Percentiles rank a stretch among this genome's conserved stretches.
Conservation (phyloP, 2,329 filamentous ascomycete species). For the Botryotinia convoluta region DNA sequence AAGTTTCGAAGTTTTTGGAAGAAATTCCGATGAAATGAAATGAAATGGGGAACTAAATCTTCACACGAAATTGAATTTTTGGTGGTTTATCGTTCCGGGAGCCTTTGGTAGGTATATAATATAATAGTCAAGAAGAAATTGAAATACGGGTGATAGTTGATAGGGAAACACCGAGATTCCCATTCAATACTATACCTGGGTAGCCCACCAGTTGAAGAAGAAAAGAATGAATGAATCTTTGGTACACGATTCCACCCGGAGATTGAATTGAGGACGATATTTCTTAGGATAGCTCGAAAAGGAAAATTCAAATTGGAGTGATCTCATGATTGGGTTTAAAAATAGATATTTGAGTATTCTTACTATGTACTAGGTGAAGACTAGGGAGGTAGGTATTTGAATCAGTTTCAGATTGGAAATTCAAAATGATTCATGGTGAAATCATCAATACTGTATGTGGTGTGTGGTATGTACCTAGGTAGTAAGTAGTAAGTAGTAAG, state of each 20-base stretch:
- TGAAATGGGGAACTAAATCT: not conserved
- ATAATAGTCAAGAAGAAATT: not conserved
- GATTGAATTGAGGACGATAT: not conserved
- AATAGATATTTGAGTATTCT: not conserved
- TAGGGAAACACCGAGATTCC: conserved; percentile 3
- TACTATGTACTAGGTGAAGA: too few species aligned
- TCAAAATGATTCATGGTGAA: conserved; percentile 4
- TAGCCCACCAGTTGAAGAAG: not conserved
- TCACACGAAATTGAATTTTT: not conserved
- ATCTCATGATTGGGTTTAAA: conserved; percentile 1
- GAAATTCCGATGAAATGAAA: not conserved
- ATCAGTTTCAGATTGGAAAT: conserved; percentile 7
- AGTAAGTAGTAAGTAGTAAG: too few species aligned
- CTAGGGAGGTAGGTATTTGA: not conserved
- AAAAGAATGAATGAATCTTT: not conserved
- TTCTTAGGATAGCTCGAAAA: not conserved
- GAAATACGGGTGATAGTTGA: not conserved
- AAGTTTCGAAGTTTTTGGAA: not conserved
- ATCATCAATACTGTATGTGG: not conserved
- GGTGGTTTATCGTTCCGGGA: not conserved
- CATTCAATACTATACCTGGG: not conserved
- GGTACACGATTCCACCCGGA: conserved; percentile 2
- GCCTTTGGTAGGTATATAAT: not conserved
- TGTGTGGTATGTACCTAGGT: too few species aligned
- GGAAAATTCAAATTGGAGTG: not conserved